Evolutionary conservation across 768 basidiomycete species (phyloP), one percentile per base, ranked within the genome.

Genomic region (Suillus fuscotomentosus): DNA sequence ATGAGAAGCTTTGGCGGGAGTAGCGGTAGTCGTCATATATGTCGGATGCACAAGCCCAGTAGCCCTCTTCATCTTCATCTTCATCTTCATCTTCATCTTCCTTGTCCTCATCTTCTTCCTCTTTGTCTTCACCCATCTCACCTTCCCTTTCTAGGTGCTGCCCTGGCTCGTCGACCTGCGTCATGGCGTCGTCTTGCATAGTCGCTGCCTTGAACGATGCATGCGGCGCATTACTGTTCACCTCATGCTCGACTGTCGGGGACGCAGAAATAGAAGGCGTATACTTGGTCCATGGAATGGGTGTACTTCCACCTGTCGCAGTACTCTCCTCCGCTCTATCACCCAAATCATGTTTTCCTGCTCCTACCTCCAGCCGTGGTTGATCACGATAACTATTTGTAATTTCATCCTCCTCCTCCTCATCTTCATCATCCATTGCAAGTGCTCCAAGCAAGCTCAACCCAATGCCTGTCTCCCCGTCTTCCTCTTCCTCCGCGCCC

Each of bases 21-120:
- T 91, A 91, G 27, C 88, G 82, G 71, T 93, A 93, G 65, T 91
- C 85, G 72, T 93, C 91, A 66, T 93, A 93, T 60, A 93, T 91
- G 67, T 91, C 89, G 2, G 81, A 82, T 10, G 84, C 86, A 27
- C 85, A 86, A 61, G 91, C 90, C 85, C 89, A 91, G 61, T 88
- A 77, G 50, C 66, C 75, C 11, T 74, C 75, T 39, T 76, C 76
- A 38, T 73, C 76, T 17, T 70, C 70, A 6, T 70, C 74, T 39
- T 73, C 73, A n/a, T 74, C 75, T 39, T 76, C 76, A 38, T 73
- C 76, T 17, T 70, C 70, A 6, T 70, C 74, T 39, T 73, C 73
- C 31, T 70, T 68, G 6, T 70, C 74, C 13, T 68, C 70, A 5
- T 70, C 72, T 41, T 69, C 70, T 0, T 64, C 70, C 13, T 59